Evolutionary conservation across 106 monocot species (phyloP), one percentile per base, ranked within the genome.

Genomic region (Dendrobium nobile): DNA sequence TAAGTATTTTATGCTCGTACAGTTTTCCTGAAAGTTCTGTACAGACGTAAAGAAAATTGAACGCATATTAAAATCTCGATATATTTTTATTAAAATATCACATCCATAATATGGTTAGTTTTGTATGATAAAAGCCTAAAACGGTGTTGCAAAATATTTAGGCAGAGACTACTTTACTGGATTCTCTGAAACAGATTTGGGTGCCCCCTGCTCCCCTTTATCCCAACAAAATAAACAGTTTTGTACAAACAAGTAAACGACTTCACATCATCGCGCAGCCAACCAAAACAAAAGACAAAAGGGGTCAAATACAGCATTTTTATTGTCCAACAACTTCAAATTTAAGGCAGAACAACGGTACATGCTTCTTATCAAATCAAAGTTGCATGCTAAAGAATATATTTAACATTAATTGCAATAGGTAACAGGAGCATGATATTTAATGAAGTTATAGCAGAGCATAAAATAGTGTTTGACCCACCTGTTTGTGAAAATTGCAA

Each of bases 231-330:
- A 97, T 87, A 45, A 97, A 90, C 87, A 83, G 81, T 97, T 37
- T 97, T 24, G 96, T 97, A 91, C 90, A 77, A 96, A 92, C 61
- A 96, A 31, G 31, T 31, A 31, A 31, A 79, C 2, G 94, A 93
- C 70, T 97, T 94, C 33, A 92, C 94, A 47, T 87, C 79, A 48
- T 94, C 96, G 79, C 92, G 96, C 75, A 97, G 84, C 94, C 96
- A 97, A 84, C 94, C 96, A 10, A 97, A 90, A 77, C 94, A 94
- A 19, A 92, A 92, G 72, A 97, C 72, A 26, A 94, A 9, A 97
- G 72, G 96, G 94, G 67, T 94, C 96, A 84, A 90, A 97, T 18
- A 94, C 37, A 37, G 37, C 37, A 37, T 3, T 37, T 37, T 37
- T 37, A 3, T 3, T 97, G 92, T 51, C 58, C 54, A 78, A 83